A percentile compares a stretch with the other conserved stretches of the same genome.
Evolutionary conservation across 2,329 filamentous ascomycete species (phyloP).

Genomic region (Dactylellina leptospora): DNA sequence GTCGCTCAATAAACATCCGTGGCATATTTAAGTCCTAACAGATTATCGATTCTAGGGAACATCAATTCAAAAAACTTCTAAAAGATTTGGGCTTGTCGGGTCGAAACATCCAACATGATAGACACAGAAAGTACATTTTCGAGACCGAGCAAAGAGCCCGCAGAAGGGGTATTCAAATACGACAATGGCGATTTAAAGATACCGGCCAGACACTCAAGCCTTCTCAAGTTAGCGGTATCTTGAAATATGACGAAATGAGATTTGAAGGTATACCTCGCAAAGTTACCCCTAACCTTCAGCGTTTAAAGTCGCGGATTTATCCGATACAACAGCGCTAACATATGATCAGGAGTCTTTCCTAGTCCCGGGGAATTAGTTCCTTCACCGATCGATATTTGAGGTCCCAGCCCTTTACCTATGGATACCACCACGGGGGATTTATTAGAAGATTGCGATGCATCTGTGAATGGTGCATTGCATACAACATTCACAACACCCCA

Average conservation of each 20-base stretch:
- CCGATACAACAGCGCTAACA: too few species aligned
- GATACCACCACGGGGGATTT: background rate
- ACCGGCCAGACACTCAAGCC: background rate
- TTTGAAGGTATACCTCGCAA: conserved; percentile 7
- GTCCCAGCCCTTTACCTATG: background rate
- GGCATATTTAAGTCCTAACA: background rate
- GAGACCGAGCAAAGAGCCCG: background rate
- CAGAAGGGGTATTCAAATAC: background rate
- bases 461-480: too few species aligned
- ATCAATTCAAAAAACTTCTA: conserved; percentile 13
- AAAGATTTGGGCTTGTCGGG: background rate
- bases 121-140: conserved; percentile 22
- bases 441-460: too few species aligned
- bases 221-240: conserved; percentile 8
- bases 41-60: background rate
- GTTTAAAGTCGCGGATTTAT: background rate
- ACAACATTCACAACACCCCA: too few species aligned
- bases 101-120: conserved; percentile 12
- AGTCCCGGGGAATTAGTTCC: conserved; percentile 10
- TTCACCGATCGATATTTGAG: conserved; percentile 6
- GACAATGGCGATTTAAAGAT: conserved; percentile 6
- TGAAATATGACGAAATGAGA: conserved; percentile 10
- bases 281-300: background rate
- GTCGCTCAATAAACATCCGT: background rate
- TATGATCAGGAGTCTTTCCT: too few species aligned